A percentile compares a stretch with the other conserved stretches of the same genome.
Evolutionary conservation across 345 rosid genomes (phyloP).

Genomic region (Arabis alpina): DNA sequence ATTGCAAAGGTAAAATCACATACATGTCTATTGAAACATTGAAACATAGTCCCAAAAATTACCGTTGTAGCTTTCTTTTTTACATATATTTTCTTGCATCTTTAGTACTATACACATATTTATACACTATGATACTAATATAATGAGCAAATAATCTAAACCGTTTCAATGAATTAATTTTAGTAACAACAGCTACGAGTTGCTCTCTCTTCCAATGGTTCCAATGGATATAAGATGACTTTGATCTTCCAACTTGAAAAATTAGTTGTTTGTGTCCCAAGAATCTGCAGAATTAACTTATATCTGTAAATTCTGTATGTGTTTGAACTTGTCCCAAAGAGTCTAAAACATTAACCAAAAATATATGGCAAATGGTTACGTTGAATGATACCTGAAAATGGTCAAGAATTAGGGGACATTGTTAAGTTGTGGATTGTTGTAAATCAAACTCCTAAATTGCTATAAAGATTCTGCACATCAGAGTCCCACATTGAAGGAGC

Average conservation of each 20-base stretch:
- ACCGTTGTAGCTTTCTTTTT: not conserved
- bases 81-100: not conserved
- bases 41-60: too few species aligned
- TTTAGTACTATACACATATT: constrained; percentile 24
- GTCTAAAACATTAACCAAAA: not conserved
- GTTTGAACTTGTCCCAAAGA: not conserved
- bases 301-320: not conserved
- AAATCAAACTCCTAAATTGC: constrained; percentile 59
- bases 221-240: constrained; percentile 24
- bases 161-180: constrained; percentile 9
- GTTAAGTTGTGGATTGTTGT: constrained; percentile 48
- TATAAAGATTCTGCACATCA: constrained; percentile 66
- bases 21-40: too few species aligned
- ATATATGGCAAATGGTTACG: not conserved
- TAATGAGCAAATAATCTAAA: not conserved
- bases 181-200: constrained; percentile 10
- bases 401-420: constrained; percentile 37
- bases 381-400: constrained; percentile 53
- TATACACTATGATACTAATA: constrained; percentile 22
- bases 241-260: constrained; percentile 33
- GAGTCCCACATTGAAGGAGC: constrained; percentile 65
- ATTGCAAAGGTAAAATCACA: too few species aligned
- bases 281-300: constrained; percentile 27
- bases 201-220: constrained; percentile 18
- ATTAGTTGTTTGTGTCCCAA: constrained; percentile 1